Conservation (phyloP, 83 land plant genomes). For the Diphasiastrum complanatum region DNA sequence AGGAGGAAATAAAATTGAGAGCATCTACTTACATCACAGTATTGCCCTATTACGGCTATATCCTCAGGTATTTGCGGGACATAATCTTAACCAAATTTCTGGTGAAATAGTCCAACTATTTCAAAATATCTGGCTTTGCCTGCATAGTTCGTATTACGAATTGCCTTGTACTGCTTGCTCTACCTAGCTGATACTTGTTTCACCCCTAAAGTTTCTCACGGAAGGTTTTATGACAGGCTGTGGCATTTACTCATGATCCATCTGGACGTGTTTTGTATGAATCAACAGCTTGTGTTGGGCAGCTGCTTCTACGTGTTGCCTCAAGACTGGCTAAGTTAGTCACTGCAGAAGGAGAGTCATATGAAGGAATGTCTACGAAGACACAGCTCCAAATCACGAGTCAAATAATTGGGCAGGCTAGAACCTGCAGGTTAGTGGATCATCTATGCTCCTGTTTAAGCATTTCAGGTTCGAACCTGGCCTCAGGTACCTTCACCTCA, state of each 20-base stretch:
- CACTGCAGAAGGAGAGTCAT: constrained; percentile 19
- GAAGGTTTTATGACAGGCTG: constrained; percentile 59
- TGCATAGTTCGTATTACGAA: too few species aligned
- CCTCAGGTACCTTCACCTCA: constrained; percentile 57
- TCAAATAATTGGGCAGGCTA: constrained; percentile 65
- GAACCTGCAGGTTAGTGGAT: constrained; percentile 46
- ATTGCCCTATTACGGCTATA: constrained; percentile 51
- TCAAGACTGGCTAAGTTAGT: constrained; percentile 34
- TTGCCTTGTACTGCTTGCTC: too few species aligned
- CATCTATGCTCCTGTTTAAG: constrained; percentile 56
- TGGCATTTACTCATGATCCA: constrained; percentile 43
- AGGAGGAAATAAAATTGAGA: constrained; percentile 43
- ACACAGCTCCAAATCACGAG: constrained; percentile 34
- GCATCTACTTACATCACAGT: constrained; percentile 57
- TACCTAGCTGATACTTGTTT: too few species aligned
- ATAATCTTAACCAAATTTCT: too few species aligned
- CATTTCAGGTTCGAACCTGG: constrained; percentile 52
- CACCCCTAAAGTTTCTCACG: too few species aligned
- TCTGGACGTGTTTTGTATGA: constrained; percentile 70
- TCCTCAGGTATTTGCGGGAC: constrained; percentile 51
- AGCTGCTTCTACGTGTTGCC: constrained; percentile 53
- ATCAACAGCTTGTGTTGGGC: constrained; percentile 64
- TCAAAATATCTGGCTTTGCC: too few species aligned
- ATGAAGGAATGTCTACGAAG: constrained; percentile 21
- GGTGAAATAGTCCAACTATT: too few species aligned